These are phyloP conservation scores for Tuber magnatum DNA, from an alignment of 495 filamentous ascomycete species.

Conservation along the genomic window DNA sequence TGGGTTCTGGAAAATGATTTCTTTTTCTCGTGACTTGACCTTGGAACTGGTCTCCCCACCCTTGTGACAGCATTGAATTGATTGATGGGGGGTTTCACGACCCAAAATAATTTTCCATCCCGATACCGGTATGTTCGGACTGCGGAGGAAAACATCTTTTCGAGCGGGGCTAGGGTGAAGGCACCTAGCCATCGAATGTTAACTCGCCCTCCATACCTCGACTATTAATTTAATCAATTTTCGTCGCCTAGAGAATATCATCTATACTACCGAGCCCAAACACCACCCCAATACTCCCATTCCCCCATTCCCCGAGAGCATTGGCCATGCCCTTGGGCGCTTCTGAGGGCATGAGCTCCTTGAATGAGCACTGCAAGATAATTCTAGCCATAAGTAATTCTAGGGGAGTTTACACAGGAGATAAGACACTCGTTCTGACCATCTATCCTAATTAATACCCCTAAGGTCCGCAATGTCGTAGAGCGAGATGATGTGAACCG, in stretches of 20 bases:
- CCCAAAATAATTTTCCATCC: neutral
- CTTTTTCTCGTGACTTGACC: neutral
- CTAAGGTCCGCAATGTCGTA: no score
- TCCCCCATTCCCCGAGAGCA: neutral
- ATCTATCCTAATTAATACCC: no score
- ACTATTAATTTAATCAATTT: neutral
- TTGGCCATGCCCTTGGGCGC: neutral
- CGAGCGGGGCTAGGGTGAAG: neutral
- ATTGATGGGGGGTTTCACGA: neutral
- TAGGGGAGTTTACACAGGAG: neutral
- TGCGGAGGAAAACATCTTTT: neutral
- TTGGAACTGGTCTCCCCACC: neutral
- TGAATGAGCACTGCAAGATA: neutral
- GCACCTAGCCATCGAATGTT: neutral
- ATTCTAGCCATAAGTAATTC: neutral
- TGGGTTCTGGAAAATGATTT: neutral
- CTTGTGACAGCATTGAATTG: neutral
- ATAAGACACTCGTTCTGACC: neutral
- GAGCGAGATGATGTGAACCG: neutral
- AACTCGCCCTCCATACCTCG: neutral
- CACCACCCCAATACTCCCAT: neutral
- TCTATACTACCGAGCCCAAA: neutral
- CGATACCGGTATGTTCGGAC: neutral
- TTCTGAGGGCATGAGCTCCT: neutral
- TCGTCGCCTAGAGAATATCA: neutral